phyloP scores from a whole-genome alignment of 306 rosid species.

The Canavalia ensiformis region DNA sequence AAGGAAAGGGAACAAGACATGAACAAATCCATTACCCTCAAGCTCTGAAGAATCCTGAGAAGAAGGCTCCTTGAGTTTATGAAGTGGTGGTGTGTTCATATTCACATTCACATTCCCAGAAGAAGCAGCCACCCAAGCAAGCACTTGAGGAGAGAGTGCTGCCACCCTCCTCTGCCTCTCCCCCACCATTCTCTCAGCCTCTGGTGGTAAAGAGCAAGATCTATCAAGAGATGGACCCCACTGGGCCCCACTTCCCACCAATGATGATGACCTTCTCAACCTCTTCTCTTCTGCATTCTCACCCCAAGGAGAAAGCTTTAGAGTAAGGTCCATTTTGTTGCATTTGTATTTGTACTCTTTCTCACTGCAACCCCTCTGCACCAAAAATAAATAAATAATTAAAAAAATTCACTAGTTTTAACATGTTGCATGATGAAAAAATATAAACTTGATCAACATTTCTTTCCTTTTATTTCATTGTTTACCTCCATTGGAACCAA shows the following conservation, averaged over 20 bases:
- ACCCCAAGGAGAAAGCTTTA: conserved; percentile 44
- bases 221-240: conserved; percentile 4
- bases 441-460: background rate
- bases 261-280: conserved; percentile 43
- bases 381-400: background rate
- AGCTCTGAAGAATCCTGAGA: conserved; percentile 4
- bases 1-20: background rate
- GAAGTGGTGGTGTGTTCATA: conserved; percentile 8
- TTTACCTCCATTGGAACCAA: conserved; percentile 47
- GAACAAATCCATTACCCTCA: conserved; percentile 23
- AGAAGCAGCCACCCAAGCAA: conserved; percentile 21
- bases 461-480: background rate
- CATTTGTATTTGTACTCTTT: background rate
- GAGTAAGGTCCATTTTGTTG: conserved; percentile 44
- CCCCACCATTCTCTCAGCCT: conserved; percentile 1
- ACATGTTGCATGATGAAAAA: background rate
- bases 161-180: conserved; percentile 31
- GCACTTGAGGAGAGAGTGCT: background rate
- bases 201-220: conserved; percentile 42
- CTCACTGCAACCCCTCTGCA: conserved; percentile 25
- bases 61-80: background rate
- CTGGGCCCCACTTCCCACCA: conserved; percentile 26
- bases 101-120: conserved; percentile 2
- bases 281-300: conserved; percentile 41
- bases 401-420: background rate